Evolutionary conservation across 805 yeast species (phyloP).

Genomic region (Zygoascus tannicola): DNA sequence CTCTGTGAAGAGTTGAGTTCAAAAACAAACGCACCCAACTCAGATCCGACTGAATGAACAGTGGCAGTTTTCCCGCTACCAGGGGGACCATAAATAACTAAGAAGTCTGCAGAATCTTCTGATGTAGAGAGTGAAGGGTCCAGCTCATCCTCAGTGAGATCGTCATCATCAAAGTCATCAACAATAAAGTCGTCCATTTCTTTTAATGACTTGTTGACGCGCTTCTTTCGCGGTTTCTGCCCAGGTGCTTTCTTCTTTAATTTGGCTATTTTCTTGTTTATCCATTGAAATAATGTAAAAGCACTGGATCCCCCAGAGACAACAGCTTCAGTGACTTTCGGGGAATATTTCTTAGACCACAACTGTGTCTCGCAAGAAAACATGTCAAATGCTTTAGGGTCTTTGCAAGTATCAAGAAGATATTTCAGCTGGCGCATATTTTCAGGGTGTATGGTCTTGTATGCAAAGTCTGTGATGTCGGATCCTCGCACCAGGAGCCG

Average conservation of each 20-base stretch:
- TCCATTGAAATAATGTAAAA: constrained; percentile 11
- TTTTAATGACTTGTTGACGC: neutral
- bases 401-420: constrained; percentile 6
- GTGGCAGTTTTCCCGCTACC: constrained; percentile 77
- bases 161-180: constrained; percentile 21
- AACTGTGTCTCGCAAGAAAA: constrained; percentile 8
- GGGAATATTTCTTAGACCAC: constrained; percentile 16
- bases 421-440: constrained; percentile 3
- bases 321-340: constrained; percentile 7
- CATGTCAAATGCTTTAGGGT: constrained; percentile 14
- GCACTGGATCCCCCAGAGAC: constrained; percentile 6
- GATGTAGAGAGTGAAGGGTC: neutral
- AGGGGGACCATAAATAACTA: constrained; percentile 48
- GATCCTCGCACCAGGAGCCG: constrained; percentile 4
- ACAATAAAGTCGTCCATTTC: constrained; percentile 23
- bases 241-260: neutral
- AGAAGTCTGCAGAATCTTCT: constrained; percentile 12
- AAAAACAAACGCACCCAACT: constrained; percentile 59
- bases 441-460: neutral
- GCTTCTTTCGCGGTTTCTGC: neutral
- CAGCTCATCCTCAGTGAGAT: constrained; percentile 12
- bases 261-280: constrained; percentile 7
- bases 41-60: constrained; percentile 56
- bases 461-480: constrained; percentile 6
- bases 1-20: constrained; percentile 72